phyloP scores from a whole-genome alignment of 805 yeast species.

The Sugiyamaella lignohabitans region DNA sequence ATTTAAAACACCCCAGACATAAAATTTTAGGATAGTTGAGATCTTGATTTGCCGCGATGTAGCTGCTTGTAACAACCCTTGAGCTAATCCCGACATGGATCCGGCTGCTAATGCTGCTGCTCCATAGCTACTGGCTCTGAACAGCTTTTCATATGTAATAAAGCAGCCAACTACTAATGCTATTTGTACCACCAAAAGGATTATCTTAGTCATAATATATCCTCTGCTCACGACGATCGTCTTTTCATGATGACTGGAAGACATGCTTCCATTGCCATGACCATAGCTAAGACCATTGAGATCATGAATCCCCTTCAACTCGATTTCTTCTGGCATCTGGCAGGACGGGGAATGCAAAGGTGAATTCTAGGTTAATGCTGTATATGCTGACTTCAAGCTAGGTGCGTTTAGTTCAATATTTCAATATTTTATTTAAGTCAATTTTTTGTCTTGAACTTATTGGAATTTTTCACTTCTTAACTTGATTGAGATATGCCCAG shows the following conservation, averaged over 20 bases:
- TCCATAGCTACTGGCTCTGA: constrained; percentile 25
- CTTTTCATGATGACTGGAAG: too few species aligned
- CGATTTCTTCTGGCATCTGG: not conserved
- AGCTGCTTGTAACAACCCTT: constrained; percentile 28
- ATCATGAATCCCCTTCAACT: not conserved
- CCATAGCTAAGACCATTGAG: constrained; percentile 1
- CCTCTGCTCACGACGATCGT: not conserved
- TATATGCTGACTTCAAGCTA: too few species aligned
- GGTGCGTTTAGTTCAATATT: too few species aligned
- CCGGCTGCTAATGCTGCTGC: constrained; percentile 29
- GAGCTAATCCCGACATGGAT: constrained; percentile 29
- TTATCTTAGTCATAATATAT: not conserved
- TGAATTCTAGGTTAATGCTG: too few species aligned
- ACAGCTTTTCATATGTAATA: constrained; percentile 22
- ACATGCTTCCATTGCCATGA: not conserved
- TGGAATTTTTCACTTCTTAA: too few species aligned
- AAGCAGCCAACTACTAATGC: constrained; percentile 19
- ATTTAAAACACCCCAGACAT: constrained; percentile 33
- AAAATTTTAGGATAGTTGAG: constrained; percentile 26
- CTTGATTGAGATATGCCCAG: too few species aligned
- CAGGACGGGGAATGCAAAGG: too few species aligned
- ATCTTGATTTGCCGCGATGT: constrained; percentile 6
- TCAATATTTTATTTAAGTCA: too few species aligned
- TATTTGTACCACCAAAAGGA: constrained; percentile 21
- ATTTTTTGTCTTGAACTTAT: too few species aligned